Conservation (phyloP, 2,329 filamentous ascomycete genomes). For the Claviceps maximensis region DNA sequence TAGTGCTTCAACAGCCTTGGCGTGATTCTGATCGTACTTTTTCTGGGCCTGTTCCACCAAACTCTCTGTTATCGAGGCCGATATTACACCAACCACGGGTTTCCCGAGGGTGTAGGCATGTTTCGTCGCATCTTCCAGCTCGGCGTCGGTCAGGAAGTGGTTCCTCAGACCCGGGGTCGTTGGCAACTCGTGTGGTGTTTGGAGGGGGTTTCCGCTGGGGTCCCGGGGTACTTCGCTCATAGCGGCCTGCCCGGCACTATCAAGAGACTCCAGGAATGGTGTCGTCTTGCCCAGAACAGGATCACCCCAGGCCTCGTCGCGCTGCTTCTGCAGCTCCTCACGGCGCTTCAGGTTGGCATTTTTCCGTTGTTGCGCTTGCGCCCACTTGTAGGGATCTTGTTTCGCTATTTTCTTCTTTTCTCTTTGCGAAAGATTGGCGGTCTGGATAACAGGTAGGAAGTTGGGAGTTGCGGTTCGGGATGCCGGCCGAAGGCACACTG, state of each 20-base stretch:
- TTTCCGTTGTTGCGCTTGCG: conserved; percentile 72
- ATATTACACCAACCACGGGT: conserved; percentile 31
- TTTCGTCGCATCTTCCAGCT: conserved; percentile 52
- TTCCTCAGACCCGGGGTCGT: conserved; percentile 50
- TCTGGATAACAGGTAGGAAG: conserved; percentile 47
- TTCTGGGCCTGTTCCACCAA: conserved; percentile 22
- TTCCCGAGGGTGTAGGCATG: conserved; percentile 56
- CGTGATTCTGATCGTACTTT: conserved; percentile 42
- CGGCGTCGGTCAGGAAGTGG: conserved; percentile 55
- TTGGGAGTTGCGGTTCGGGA: conserved; percentile 31
- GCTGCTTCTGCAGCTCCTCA: conserved; percentile 51
- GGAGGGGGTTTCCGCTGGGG: conserved; percentile 27
- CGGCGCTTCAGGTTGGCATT: conserved; percentile 69
- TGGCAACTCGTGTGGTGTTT: conserved; percentile 28
- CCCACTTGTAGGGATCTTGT: conserved; percentile 70
- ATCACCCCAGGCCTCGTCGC: conserved; percentile 55
- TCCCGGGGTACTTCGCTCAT: conserved; percentile 24
- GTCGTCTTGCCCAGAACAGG: conserved; percentile 68
- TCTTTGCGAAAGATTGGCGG: conserved; percentile 47
- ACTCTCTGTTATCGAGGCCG: conserved; percentile 27
- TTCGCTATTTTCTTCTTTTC: conserved; percentile 54
- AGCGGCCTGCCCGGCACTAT: conserved; percentile 42
- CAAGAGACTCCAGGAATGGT: conserved; percentile 72
- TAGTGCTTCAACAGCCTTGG: conserved; percentile 61
- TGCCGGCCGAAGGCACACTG: conserved; percentile 49